These are phyloP conservation scores for Nemania abortiva DNA, from an alignment of 2,329 filamentous ascomycete genomes.

Conservation along the genomic window DNA sequence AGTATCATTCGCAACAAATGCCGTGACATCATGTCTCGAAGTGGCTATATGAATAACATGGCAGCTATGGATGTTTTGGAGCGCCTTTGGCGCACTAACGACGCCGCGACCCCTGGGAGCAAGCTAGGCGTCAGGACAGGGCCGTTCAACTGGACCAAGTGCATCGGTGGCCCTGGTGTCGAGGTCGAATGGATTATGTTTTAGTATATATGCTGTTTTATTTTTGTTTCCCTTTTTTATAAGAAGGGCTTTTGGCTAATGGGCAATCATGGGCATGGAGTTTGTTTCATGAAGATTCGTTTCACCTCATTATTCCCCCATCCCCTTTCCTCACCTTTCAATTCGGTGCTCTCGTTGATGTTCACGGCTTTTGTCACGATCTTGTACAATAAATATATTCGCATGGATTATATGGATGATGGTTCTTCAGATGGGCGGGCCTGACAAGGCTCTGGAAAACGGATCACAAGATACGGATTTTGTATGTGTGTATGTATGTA, in stretches of 20 bases:
- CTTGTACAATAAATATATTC: conserved; percentile 34
- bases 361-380: conserved; percentile 27
- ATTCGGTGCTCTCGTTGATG: conserved; percentile 19
- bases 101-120: conserved; percentile 46
- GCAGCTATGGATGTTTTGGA: conserved; percentile 88
- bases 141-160: conserved; percentile 70
- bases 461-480: conserved; percentile 35
- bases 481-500: conserved; percentile 32
- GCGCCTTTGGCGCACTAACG: conserved; percentile 76
- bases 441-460: conserved; percentile 27
- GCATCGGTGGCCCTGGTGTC: conserved; percentile 66
- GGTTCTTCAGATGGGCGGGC: conserved; percentile 30
- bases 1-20: conserved; percentile 83
- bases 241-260: conserved; percentile 14
- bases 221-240: background rate
- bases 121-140: conserved; percentile 58
- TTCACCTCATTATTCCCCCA: conserved; percentile 24
- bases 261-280: conserved; percentile 34
- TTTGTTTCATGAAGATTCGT: conserved; percentile 21
- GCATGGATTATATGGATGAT: conserved; percentile 40
- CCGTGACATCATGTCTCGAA: conserved; percentile 86
- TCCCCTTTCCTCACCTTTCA: conserved; percentile 1
- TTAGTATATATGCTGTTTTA: conserved; percentile 50
- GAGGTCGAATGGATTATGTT: conserved; percentile 78
- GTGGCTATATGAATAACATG: conserved; percentile 93